These are phyloP conservation scores for Backusella westeae DNA, from an alignment of 192 early-diverging fungal species.

Conservation along the genomic window DNA sequence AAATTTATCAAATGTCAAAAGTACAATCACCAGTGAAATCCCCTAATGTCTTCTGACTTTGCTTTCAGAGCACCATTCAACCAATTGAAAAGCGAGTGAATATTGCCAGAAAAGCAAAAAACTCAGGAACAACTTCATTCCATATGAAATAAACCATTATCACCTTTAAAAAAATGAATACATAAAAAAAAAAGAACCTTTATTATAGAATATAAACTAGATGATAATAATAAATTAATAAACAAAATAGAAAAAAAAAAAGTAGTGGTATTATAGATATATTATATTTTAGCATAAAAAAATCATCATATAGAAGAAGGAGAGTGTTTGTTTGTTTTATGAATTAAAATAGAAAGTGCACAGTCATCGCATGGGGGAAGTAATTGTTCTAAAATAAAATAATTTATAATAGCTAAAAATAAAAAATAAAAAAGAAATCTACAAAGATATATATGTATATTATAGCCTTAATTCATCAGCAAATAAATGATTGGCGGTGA, in stretches of 20 bases:
- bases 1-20: too few species aligned
- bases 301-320: background rate
- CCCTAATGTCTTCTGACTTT: background rate
- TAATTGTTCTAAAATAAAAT: background rate
- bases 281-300: background rate
- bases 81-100: background rate
- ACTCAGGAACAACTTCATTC: background rate
- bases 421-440: background rate
- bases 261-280: background rate
- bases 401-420: background rate
- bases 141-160: too few species aligned
- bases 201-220: too few species aligned
- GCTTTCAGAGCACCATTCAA: background rate
- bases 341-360: background rate
- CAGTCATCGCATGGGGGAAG: background rate
- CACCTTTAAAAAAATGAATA: too few species aligned
- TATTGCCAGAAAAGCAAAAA: background rate
- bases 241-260: background rate
- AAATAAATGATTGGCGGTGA: background rate
- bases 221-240: background rate
- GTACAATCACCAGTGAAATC: too few species aligned
- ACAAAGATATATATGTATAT: background rate
- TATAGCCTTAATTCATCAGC: background rate
- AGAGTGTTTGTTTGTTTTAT: background rate
- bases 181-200: too few species aligned